A percentile compares a stretch with the other conserved stretches of the same genome.
phyloP scores from a whole-genome alignment of 371 early-diverging fungal species.

The Blyttiomyces sp. region DNA sequence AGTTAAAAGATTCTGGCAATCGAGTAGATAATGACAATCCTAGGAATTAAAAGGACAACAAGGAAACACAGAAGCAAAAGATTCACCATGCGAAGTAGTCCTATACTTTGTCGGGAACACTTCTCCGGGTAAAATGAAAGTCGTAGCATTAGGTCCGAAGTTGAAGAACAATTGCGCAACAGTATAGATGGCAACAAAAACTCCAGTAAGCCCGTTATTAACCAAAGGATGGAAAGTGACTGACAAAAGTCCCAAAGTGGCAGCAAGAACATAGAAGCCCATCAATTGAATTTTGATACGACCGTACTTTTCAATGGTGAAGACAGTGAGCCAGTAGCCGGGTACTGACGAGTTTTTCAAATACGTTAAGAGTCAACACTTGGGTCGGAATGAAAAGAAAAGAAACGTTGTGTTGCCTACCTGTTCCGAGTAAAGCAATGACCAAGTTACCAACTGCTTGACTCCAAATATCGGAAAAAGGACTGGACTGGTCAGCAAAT shows the following conservation, averaged over 20 bases:
- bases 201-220: slow-evolving; percentile 3
- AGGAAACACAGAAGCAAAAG: too few species aligned
- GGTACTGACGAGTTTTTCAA: too few species aligned
- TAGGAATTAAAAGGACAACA: too few species aligned
- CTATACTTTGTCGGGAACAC: slow-evolving; percentile 83
- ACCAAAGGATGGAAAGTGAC: slow-evolving; percentile 34
- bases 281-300: slow-evolving; percentile 74
- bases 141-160: slow-evolving; percentile 88
- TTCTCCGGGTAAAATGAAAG: slow-evolving; percentile 82
- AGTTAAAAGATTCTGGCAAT: too few species aligned
- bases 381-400: too few species aligned
- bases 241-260: slow-evolving; percentile 15
- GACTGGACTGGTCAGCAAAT: too few species aligned
- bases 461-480: too few species aligned
- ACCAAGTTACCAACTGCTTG: slow-evolving; percentile 18
- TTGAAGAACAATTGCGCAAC: slow-evolving; percentile 84
- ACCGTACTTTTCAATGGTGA: slow-evolving; percentile 71
- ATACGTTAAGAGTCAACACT: too few species aligned
- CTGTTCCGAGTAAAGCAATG: slow-evolving; percentile 8
- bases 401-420: too few species aligned
- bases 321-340: slow-evolving; percentile 79
- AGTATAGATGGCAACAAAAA: slow-evolving; percentile 68
- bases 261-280: slow-evolving; percentile 61
- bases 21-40: too few species aligned
- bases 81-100: slow-evolving; percentile 82